Evolutionary conservation across 257 asterid genomes (phyloP), one percentile per base, ranked within the genome.

Genomic region (Fraxinus cuspidata): DNA sequence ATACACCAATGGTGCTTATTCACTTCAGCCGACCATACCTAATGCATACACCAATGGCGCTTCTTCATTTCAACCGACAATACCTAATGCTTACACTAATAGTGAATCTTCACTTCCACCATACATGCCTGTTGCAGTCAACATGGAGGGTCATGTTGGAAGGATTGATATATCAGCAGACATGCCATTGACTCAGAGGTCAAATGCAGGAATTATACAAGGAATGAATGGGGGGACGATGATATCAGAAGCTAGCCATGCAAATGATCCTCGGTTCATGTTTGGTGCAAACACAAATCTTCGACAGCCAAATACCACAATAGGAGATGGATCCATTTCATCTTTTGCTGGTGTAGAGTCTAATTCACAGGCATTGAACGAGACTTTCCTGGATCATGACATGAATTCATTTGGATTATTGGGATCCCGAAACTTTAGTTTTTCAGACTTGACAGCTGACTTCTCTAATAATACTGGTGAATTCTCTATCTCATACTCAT

Each of bases 341-440:
- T 79, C 89, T 19, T 85, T 83, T 72, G 51, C 79, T 81, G 73
- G 76, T 75, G 82, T 75, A 2, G 84, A 79, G 78, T 73, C 89
- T 60, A 80, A 81, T 66, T 63, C 84, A 15, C 88, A 81, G 32
- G 81, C 83, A 10, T 32, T 81, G 79, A 75, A 79, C 13, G 86
- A 60, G 81, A 56, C 80, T 16, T 51, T 74, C 70, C 72, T 83
- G 73, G 85, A 81, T 77, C 77, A 80, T 15, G 86, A 77, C 70
- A 32, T 70, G 27, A 58, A 85, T 70, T 68, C 87, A 27, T 78
- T 81, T 51, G 86, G 86, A 32, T 81, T 82, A 47, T 75, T 87
- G 81, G 85, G 83, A 63, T 84, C 89, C 29, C 87, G 84, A 34
- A 85, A 81, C 77, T 87, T 87, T 58, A 85, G 90, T 77, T 78